phyloP scores from a whole-genome alignment of 345 rosid genomes.

The Dovyalis caffra region DNA sequence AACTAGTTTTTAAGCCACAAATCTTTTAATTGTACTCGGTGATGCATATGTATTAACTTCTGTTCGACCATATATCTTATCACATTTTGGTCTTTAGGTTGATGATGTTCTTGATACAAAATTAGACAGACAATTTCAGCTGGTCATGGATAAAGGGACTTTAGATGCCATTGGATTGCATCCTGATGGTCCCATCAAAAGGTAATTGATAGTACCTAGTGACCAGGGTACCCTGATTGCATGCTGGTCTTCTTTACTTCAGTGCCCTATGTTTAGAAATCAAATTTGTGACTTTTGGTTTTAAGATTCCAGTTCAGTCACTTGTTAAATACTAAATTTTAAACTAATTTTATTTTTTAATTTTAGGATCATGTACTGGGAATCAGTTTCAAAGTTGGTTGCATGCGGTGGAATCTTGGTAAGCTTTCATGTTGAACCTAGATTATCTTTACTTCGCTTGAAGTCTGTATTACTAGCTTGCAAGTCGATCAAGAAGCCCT shows the following conservation, averaged over 20 bases:
- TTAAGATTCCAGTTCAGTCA: background rate
- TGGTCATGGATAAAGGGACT: slow-evolving; percentile 97
- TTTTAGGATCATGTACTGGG: slow-evolving; percentile 90
- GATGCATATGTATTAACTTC: background rate
- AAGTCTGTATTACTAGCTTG: no score
- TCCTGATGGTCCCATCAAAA: slow-evolving; percentile 87
- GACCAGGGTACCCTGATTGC: background rate
- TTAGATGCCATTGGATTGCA: slow-evolving; percentile 97
- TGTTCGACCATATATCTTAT: background rate
- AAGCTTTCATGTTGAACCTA: slow-evolving; percentile 23
- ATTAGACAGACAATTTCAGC: slow-evolving; percentile 62
- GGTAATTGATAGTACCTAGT: slow-evolving; percentile 39
- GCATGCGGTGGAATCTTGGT: slow-evolving; percentile 81
- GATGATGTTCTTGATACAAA: slow-evolving; percentile 90
- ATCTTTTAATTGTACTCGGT: background rate
- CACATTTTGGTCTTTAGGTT: slow-evolving; percentile 44
- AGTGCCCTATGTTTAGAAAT: no score
- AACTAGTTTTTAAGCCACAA: background rate
- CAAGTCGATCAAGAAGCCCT: no score
- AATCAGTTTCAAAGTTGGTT: slow-evolving; percentile 80
- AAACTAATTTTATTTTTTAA: background rate
- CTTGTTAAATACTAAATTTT: background rate
- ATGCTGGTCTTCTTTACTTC: no score
- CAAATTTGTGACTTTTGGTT: background rate
- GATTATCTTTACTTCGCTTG: background rate